A percentile compares a stretch with the other conserved stretches of the same genome.
These are phyloP conservation scores for Psilocybe cyanescens DNA, from an alignment of 768 basidiomycete genomes.

Conservation along the genomic window DNA sequence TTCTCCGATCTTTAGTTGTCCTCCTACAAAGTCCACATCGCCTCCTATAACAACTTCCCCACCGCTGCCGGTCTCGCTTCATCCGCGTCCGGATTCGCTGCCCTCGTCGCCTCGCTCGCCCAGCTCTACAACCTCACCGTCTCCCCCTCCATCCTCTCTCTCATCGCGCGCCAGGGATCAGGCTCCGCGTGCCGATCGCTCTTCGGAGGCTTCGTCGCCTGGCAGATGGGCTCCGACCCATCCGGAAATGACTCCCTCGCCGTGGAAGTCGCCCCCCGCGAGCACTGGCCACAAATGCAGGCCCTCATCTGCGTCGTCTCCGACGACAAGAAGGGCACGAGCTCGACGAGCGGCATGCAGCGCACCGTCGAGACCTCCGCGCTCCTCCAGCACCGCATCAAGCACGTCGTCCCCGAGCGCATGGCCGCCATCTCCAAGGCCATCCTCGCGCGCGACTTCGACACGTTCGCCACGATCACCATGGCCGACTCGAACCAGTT, in stretches of 20 bases:
- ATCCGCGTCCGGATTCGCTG: slow-evolving; percentile 96
- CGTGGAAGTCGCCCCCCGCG: slow-evolving; percentile 79
- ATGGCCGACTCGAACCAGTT: slow-evolving; percentile 99
- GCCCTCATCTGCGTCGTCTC: slow-evolving; percentile 97
- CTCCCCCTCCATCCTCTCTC: slow-evolving; percentile 80
- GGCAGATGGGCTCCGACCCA: slow-evolving; percentile 73
- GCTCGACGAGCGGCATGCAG: slow-evolving; percentile 97
- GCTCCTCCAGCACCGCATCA: slow-evolving; percentile 88
- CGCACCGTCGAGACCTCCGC: slow-evolving; percentile 91
- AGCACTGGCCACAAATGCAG: slow-evolving; percentile 95
- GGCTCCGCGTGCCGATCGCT: slow-evolving; percentile 98
- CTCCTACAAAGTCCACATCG: slow-evolving; percentile 78
- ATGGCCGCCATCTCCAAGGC: slow-evolving; percentile 85
- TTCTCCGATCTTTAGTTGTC: slow-evolving; percentile 60
- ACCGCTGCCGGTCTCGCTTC: slow-evolving; percentile 98
- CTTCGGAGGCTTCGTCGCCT: slow-evolving; percentile 96
- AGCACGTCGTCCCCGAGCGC: slow-evolving; percentile 81
- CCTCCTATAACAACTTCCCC: slow-evolving; percentile 98
- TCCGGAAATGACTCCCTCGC: slow-evolving; percentile 90
- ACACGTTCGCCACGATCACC: slow-evolving; percentile 86
- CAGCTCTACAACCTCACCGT: slow-evolving; percentile 83
- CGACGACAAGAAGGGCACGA: slow-evolving; percentile 96
- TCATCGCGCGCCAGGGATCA: slow-evolving; percentile 96
- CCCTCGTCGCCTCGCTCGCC: slow-evolving; percentile 88
- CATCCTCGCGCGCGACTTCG: slow-evolving; percentile 81